phyloP scores from a whole-genome alignment of 306 rosid species.

The Medicago lupulina region DNA sequence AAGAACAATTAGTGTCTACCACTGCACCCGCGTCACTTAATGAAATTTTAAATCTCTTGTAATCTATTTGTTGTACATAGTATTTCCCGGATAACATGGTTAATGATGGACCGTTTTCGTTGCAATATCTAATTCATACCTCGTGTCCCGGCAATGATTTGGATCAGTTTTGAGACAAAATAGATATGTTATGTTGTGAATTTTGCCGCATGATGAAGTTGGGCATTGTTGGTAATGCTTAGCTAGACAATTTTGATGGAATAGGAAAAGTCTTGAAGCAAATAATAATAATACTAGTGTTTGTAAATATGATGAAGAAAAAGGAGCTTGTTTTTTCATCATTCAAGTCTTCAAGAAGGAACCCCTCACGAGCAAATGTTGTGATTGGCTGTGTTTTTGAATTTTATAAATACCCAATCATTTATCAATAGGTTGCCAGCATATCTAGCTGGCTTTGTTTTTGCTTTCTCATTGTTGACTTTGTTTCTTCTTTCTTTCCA shows the following conservation, averaged over 20 bases:
- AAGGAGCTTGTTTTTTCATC: slow-evolving; percentile 13
- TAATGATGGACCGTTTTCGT: background rate
- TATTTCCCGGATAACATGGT: slow-evolving; percentile 17
- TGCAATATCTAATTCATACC: slow-evolving; percentile 39
- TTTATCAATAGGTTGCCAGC: no score
- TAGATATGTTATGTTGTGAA: slow-evolving; percentile 30
- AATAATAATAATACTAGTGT: background rate
- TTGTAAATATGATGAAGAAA: no score
- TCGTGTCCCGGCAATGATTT: slow-evolving; percentile 35
- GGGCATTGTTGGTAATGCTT: slow-evolving; percentile 31
- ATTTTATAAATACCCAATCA: background rate
- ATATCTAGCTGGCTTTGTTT: background rate
- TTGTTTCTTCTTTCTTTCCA: background rate
- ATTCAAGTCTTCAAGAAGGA: background rate
- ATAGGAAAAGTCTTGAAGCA: slow-evolving; percentile 5
- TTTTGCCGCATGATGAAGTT: slow-evolving; percentile 40
- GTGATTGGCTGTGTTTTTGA: background rate
- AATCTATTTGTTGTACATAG: slow-evolving; percentile 20
- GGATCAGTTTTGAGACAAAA: slow-evolving; percentile 40
- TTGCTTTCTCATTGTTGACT: no score
- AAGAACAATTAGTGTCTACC: slow-evolving; percentile 28
- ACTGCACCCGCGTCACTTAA: slow-evolving; percentile 29
- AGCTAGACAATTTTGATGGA: slow-evolving; percentile 15
- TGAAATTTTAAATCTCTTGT: background rate
- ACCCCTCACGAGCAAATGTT: background rate